Evolutionary conservation across 2,329 filamentous ascomycete genomes (phyloP).

Genomic region (Aulographum hederae): DNA sequence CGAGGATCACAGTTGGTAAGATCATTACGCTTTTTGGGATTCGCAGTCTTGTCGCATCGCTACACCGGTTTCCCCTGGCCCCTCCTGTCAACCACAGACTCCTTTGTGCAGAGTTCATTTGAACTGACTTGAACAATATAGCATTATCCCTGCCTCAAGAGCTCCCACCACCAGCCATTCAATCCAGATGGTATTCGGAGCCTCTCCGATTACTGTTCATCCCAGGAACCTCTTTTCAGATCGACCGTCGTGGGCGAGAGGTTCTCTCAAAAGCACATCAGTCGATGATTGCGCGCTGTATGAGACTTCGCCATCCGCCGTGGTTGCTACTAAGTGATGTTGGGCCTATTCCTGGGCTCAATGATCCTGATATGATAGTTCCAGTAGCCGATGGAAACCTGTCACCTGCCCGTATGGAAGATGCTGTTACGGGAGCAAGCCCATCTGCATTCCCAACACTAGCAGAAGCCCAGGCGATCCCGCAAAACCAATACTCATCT

Average conservation of each 20-base stretch:
- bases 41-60: too few species aligned
- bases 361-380: conserved; percentile 19
- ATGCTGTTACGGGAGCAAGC: conserved; percentile 13
- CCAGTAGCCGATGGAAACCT: conserved; percentile 17
- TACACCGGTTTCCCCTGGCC: too few species aligned
- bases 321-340: conserved; percentile 44
- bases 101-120: too few species aligned
- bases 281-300: conserved; percentile 34
- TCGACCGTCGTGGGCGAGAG: conserved; percentile 39
- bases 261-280: conserved; percentile 41
- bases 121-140: too few species aligned
- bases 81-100: too few species aligned
- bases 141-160: conserved; percentile 39
- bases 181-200: conserved; percentile 45
- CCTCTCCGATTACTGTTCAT: conserved; percentile 38
- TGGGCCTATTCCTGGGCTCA: conserved; percentile 32
- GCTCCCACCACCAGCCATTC: conserved; percentile 36
- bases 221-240: conserved; percentile 33
- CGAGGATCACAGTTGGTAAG: conserved; percentile 71
- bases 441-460: conserved; percentile 37
- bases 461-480: conserved; percentile 40
- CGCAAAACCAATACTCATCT: conserved; percentile 30
- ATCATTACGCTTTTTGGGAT: too few species aligned
- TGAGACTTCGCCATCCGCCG: conserved; percentile 37
- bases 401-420: conserved; percentile 24